These are phyloP conservation scores for Zopfia rhizophila DNA, from an alignment of 2,329 filamentous ascomycete species.

Conservation along the genomic window DNA sequence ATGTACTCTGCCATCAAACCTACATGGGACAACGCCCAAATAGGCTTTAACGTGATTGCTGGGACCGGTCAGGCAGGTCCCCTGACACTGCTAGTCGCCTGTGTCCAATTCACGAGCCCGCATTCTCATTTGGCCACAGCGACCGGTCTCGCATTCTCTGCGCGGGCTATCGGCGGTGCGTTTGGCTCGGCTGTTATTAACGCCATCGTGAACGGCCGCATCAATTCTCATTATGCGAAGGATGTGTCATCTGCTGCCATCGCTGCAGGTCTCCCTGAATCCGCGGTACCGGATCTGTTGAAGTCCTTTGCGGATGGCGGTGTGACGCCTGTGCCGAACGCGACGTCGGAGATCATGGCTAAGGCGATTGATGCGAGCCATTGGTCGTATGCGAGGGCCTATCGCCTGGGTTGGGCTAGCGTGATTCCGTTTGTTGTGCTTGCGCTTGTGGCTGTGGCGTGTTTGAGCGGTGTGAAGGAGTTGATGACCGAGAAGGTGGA, in stretches of 20 bases:
- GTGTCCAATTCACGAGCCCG: slow-evolving; percentile 44
- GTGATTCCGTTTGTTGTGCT: slow-evolving; percentile 45
- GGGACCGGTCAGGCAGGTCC: slow-evolving; percentile 42
- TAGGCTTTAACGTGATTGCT: slow-evolving; percentile 37
- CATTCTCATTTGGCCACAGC: slow-evolving; percentile 44
- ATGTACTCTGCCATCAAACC: slow-evolving; percentile 40
- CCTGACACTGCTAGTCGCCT: slow-evolving; percentile 44
- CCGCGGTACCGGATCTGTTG: slow-evolving; percentile 29
- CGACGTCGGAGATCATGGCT: slow-evolving; percentile 27
- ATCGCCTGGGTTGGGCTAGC: slow-evolving; percentile 43
- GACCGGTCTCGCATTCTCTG: slow-evolving; percentile 45
- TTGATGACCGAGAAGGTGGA: slow-evolving; percentile 46
- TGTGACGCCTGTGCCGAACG: slow-evolving; percentile 25
- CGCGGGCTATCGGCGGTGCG: slow-evolving; percentile 44
- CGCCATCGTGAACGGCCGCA: slow-evolving; percentile 37
- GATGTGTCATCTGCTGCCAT: slow-evolving; percentile 35
- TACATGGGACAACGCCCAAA: slow-evolving; percentile 35
- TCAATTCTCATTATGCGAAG: slow-evolving; percentile 31
- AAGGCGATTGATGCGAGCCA: slow-evolving; percentile 39
- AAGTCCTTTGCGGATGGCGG: slow-evolving; percentile 31
- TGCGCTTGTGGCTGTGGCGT: slow-evolving; percentile 34
- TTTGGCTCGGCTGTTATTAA: slow-evolving; percentile 45
- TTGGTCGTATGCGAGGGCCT: slow-evolving; percentile 42
- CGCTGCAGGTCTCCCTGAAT: slow-evolving; percentile 33
- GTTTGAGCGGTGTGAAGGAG: slow-evolving; percentile 37